Percentiles rank a stretch among this genome's conserved stretches.
phyloP scores from a whole-genome alignment of 129 eudicot species.

The Erigeron canadensis region DNA sequence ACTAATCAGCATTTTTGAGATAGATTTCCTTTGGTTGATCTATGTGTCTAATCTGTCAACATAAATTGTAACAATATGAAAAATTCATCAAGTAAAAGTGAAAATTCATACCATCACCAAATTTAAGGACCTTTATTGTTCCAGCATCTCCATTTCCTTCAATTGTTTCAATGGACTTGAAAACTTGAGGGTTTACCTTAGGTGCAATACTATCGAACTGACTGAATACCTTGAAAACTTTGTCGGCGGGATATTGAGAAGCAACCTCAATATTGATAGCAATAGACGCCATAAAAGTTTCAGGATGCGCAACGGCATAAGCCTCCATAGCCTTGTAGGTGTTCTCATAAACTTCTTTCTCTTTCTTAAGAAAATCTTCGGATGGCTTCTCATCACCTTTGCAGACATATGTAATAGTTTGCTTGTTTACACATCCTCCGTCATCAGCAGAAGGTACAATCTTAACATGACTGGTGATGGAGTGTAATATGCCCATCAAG shows the following conservation, averaged over 20 bases:
- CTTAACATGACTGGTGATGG: conserved; percentile 21
- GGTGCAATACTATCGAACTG: conserved; percentile 14
- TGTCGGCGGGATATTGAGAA: neutral
- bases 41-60: too few species aligned
- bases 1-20: too few species aligned
- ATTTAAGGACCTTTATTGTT: conserved; percentile 13
- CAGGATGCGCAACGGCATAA: neutral
- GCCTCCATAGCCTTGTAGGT: conserved; percentile 11
- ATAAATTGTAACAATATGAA: neutral
- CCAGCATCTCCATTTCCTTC: conserved; percentile 20
- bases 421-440: conserved; percentile 21
- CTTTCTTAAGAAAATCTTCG: neutral
- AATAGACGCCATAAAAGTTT: neutral
- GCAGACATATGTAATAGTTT: conserved; percentile 13
- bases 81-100: neutral
- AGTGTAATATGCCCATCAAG: conserved; percentile 21
- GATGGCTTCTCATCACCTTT: conserved; percentile 21
- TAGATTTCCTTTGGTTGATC: too few species aligned
- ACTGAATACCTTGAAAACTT: neutral
- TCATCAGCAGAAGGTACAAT: conserved; percentile 9
- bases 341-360: neutral
- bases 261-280: neutral
- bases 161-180: conserved; percentile 13
- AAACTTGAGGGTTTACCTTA: conserved; percentile 14
- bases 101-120: conserved; percentile 12